A percentile compares a stretch with the other conserved stretches of the same genome.
Conservation (phyloP, 2,329 filamentous ascomycete species). For the Dactylonectria estremocensis region DNA sequence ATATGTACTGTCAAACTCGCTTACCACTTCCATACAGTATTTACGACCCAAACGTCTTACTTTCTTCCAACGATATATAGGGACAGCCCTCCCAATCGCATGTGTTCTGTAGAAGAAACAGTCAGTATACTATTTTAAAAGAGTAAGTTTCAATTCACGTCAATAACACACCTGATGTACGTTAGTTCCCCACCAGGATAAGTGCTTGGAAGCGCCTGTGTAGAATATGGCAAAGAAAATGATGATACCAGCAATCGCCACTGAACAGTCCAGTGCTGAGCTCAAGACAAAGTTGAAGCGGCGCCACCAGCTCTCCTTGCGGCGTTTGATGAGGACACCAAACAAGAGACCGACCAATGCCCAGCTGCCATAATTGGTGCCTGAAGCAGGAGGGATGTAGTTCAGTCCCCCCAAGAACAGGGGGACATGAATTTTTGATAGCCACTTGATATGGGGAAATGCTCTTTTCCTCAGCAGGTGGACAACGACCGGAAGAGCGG, state of each 20-base stretch:
- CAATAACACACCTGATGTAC: conserved; percentile 36
- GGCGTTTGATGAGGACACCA: conserved; percentile 44
- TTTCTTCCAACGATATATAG: no score
- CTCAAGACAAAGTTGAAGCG: conserved; percentile 53
- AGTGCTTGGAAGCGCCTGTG: conserved; percentile 44
- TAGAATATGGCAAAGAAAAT: conserved; percentile 55
- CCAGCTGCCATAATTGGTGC: conserved; percentile 53
- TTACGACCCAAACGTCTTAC: no score
- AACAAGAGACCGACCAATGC: conserved; percentile 51
- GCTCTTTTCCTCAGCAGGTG: conserved; percentile 52
- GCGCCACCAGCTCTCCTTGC: conserved; percentile 49
- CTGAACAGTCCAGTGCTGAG: conserved; percentile 51
- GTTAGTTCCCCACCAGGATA: conserved; percentile 52
- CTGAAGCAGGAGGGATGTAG: conserved; percentile 53
- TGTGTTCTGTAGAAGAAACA: no score
- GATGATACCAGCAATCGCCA: conserved; percentile 51
- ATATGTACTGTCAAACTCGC: no score
- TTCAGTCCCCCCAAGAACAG: conserved; percentile 51
- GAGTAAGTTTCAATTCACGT: no score
- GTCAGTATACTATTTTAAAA: no score
- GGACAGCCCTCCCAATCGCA: no score
- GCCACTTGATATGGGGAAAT: conserved; percentile 46
- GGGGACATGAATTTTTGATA: conserved; percentile 50
- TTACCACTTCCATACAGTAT: no score
- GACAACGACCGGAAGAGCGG: conserved; percentile 62